Conservation (phyloP, 371 early-diverging fungal genomes). For the Actinomucor elegans region DNA sequence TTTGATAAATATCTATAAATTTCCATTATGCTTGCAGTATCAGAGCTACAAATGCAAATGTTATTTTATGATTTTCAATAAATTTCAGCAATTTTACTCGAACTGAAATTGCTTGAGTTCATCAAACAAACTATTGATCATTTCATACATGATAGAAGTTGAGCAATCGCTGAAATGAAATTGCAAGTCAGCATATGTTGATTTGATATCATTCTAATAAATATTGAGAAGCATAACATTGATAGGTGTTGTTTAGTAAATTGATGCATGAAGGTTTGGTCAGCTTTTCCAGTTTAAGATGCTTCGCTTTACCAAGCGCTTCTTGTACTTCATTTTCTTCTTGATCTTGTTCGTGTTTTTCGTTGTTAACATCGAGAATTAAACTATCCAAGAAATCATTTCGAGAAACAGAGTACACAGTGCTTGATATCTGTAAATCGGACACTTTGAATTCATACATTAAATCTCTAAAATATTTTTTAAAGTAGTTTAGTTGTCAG, state of each 20-base stretch:
- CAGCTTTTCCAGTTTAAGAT: slow-evolving; percentile 10
- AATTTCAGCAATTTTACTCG: slow-evolving; percentile 6
- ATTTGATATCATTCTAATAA: slow-evolving; percentile 10
- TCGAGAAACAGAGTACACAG: slow-evolving; percentile 15
- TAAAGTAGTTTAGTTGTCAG: slow-evolving; percentile 5
- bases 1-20: too few species aligned
- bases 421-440: slow-evolving; percentile 12
- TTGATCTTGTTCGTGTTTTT: slow-evolving; percentile 8
- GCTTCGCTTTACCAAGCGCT: slow-evolving; percentile 2
- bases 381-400: slow-evolving; percentile 14
- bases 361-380: slow-evolving; percentile 3
- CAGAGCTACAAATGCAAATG: too few species aligned
- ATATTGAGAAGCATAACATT: slow-evolving; percentile 1
- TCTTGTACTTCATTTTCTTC: slow-evolving; percentile 6
- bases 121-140: slow-evolving; percentile 13
- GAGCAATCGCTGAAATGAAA: slow-evolving; percentile 7
- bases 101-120: slow-evolving; percentile 14
- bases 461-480: slow-evolving; percentile 11
- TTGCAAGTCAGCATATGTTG: slow-evolving; percentile 1
- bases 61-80: slow-evolving; percentile 12
- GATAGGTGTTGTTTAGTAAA: slow-evolving; percentile 8
- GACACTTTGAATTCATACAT: slow-evolving; percentile 10
- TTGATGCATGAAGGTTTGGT: slow-evolving; percentile 10
- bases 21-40: too few species aligned
- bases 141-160: slow-evolving; percentile 7